Percentiles rank a stretch among this genome's conserved stretches.
Conservation (phyloP, 192 early-diverging fungal genomes). For the Endogone sp. region DNA sequence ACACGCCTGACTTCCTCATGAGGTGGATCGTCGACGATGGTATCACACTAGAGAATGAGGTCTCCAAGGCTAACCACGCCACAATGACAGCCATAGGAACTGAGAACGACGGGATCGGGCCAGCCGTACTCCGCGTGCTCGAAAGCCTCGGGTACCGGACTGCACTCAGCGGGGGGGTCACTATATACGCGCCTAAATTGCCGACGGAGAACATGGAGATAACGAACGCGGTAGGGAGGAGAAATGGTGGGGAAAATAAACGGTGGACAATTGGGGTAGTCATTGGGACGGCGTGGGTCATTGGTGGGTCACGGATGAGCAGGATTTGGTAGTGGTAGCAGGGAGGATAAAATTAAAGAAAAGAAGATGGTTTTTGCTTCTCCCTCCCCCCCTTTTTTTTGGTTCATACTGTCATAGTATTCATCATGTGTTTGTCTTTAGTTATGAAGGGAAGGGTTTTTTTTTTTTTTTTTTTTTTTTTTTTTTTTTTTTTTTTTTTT, state of each 20-base stretch:
- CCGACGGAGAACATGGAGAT: not conserved
- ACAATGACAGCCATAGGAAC: not conserved
- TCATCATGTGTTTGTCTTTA: no score
- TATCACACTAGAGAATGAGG: constrained; percentile 8
- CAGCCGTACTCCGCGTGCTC: not conserved
- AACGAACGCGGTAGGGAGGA: not conserved
- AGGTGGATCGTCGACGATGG: constrained; percentile 31
- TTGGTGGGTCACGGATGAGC: not conserved
- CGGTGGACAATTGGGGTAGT: not conserved
- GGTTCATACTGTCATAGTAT: no score
- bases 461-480: no score
- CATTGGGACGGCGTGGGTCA: not conserved
- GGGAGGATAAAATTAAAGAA: not conserved
- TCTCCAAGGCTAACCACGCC: not conserved
- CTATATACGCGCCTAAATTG: not conserved
- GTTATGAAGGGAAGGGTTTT: no score
- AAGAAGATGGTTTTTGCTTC: not conserved
- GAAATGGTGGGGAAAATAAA: not conserved
- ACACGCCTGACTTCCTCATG: constrained; percentile 34
- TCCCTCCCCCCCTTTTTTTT: no score
- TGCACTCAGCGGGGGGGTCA: not conserved
- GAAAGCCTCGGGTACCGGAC: not conserved
- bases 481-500: no score
- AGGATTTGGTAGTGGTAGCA: not conserved
- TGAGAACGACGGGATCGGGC: not conserved